Evolutionary conservation across 805 yeast species (phyloP), one percentile per base, ranked within the genome.

Genomic region (Candida tallmaniae): DNA sequence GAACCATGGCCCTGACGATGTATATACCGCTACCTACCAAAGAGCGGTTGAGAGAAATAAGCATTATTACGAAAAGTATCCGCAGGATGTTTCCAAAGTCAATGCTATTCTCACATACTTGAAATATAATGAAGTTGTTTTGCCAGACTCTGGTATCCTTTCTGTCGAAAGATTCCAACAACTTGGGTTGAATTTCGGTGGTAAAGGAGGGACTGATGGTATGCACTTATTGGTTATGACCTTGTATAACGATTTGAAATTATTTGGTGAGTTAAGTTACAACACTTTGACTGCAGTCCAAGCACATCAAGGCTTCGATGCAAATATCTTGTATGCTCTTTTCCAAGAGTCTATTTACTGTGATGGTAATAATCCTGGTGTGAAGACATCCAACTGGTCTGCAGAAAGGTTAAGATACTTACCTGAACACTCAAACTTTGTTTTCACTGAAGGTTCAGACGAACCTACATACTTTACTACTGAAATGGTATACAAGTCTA

Each of bases 321-420:
- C 80, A 4, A 76, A 76, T 41, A 53, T 71, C 20, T 45, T 77
- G 12, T 76, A 76, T 45, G 75, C 76, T 3, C 56, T 78, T 26
- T 67, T 75, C 42, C 80, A 75, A 47, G 82, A 76, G 42, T 75
- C 79, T 5, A 75, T 77, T 11, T 76, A 76, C 49, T 58, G 72
- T 39, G 76, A 73, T 43, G 72, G 74, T 0, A 40, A 40, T 29
- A 35, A 41, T 27, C 36, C 36, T 11, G 5, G 3, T 5, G 16
- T 35, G 6, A 36, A 23, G 31, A 35, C 34, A 7, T 56, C 73
- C 4, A 42, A 62, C 32, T 76, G 82, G 82, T 51, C 73, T 5
- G 80, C 79, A 2, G 67, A 70, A 11, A 53, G 68, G 30, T 40
- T 54, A 30, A 52, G 70, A 40, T 46, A 52, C 25, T 31, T 23